Percentiles rank a stretch among this genome's conserved stretches.
Evolutionary conservation across 495 filamentous ascomycete genomes (phyloP).

Genomic region (Penicillium maclennaniae): DNA sequence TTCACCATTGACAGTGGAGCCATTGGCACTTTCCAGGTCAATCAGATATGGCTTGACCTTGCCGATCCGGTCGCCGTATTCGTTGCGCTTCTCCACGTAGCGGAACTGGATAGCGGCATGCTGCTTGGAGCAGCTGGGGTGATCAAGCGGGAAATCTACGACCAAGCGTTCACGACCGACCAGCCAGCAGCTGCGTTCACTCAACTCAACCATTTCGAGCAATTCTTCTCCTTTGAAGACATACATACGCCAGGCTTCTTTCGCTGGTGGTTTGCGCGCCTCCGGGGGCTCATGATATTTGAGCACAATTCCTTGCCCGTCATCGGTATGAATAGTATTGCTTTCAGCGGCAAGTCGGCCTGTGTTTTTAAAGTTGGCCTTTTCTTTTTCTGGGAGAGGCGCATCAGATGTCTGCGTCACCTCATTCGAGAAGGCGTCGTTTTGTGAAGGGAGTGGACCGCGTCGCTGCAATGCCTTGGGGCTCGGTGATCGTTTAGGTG

Average conservation of each 20-base stretch:
- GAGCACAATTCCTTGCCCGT: slow-evolving; percentile 60
- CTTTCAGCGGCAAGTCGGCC: slow-evolving; percentile 84
- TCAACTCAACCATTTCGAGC: slow-evolving; percentile 73
- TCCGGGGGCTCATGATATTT: slow-evolving; percentile 97
- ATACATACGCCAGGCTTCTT: slow-evolving; percentile 82
- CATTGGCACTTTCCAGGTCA: slow-evolving; percentile 92
- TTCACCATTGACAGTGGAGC: slow-evolving; percentile 77
- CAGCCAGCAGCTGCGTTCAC: slow-evolving; percentile 80
- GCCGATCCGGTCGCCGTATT: slow-evolving; percentile 77
- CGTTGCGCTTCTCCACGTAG: slow-evolving; percentile 74
- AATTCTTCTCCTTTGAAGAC: slow-evolving; percentile 84
- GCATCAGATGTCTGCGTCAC: slow-evolving; percentile 33
- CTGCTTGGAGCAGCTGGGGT: slow-evolving; percentile 90
- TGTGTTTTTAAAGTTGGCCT: slow-evolving; percentile 78
- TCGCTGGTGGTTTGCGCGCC: slow-evolving; percentile 77
- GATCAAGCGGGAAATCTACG: slow-evolving; percentile 79
- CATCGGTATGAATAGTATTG: slow-evolving; percentile 73
- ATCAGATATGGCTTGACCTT: slow-evolving; percentile 87
- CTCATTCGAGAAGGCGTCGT: slow-evolving; percentile 60
- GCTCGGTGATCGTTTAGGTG: slow-evolving; percentile 31
- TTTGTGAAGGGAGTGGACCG: slow-evolving; percentile 66
- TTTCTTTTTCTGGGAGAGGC: slow-evolving; percentile 63
- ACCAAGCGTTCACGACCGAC: slow-evolving; percentile 75
- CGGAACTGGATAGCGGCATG: slow-evolving; percentile 95
- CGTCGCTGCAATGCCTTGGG: slow-evolving; percentile 34